phyloP scores from a whole-genome alignment of 345 rosid species.

The Brassica rapa region DNA sequence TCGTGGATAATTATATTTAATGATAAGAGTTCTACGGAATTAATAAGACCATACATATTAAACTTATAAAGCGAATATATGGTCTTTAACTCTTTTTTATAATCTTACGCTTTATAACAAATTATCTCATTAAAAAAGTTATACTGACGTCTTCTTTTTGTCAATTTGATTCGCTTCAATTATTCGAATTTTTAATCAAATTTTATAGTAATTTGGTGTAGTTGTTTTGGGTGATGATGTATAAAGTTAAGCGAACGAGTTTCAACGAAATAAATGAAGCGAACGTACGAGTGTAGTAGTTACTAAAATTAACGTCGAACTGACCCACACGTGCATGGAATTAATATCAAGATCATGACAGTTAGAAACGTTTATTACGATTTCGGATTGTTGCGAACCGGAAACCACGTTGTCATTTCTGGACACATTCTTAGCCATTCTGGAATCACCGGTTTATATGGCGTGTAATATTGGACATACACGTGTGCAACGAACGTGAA shows the following conservation, averaged over 20 bases:
- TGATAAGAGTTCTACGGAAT: background rate
- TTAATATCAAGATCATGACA: conserved; percentile 2
- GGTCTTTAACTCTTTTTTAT: background rate
- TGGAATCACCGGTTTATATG: conserved; percentile 24
- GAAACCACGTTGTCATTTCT: conserved; percentile 25
- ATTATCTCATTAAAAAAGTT: background rate
- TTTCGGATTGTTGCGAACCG: conserved; percentile 8
- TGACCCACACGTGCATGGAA: conserved; percentile 11
- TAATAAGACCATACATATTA: conserved; percentile 6
- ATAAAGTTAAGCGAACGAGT: background rate
- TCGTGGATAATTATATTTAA: background rate
- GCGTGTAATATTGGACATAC: conserved; percentile 30
- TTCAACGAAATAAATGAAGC: background rate
- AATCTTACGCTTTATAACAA: background rate
- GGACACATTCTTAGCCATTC: conserved; percentile 10
- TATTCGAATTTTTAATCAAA: background rate
- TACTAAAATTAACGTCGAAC: background rate
- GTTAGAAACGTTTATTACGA: background rate
- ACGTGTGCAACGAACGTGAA: conserved; percentile 41
- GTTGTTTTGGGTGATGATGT: background rate
- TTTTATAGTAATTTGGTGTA: background rate
- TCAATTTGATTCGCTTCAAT: background rate
- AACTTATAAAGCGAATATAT: conserved; percentile 1
- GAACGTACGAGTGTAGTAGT: background rate
- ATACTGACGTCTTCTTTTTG: conserved; percentile 2